Base-by-base conservation (phyloP, 352 stramenopile genomes). In the Phytophthora citricola region DNA sequence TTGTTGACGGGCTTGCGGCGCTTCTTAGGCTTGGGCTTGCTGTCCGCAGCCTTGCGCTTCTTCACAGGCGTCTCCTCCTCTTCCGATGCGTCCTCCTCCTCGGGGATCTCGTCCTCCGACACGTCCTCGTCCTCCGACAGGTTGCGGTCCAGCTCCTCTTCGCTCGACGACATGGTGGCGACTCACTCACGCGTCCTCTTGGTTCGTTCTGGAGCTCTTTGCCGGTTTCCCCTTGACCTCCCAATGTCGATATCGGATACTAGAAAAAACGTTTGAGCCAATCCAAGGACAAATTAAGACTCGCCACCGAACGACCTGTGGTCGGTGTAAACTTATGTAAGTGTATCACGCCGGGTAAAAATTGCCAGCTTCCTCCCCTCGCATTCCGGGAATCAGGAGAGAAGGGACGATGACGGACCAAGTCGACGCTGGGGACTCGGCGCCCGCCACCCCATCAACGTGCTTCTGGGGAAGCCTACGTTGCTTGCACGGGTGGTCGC, bases 71-170 rank as follows among this genome's bases (percentile, higher is more conserved):
- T 75, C 44, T 86, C 76, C 51, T 88, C 76, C 41, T 84, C 78
- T 15, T 87, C 75, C 1, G 87, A 73, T 27, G 83, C 76, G 0
- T 89, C 82, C 34, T 91, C 83, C 51, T 92, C 85, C 60, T 91
- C 82, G 1, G 83, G 82, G 41, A 93, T 82, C 32, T 93, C 85
- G 34, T 93, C 85, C 39, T 94, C 84, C 39, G 81, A 90, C 8
- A 74, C 81, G 45, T 92, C 83, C 27, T 92, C 79, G 15, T 88
- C 85, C 69, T 93, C 85, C 58, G 88, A 96, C 73, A 91, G 63
- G 66, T 95, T 94, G 55, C 82, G 85, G 58, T 93, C 82, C 63
- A 91, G 65, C 48, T 93, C 86, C 63, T 96, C 89, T 69, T 96
- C 89, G 51, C 86, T 93, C 58, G 89, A 96, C 76, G 87, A 96